phyloP scores from a whole-genome alignment of 805 yeast species.

The Yarrowia hollandica region DNA sequence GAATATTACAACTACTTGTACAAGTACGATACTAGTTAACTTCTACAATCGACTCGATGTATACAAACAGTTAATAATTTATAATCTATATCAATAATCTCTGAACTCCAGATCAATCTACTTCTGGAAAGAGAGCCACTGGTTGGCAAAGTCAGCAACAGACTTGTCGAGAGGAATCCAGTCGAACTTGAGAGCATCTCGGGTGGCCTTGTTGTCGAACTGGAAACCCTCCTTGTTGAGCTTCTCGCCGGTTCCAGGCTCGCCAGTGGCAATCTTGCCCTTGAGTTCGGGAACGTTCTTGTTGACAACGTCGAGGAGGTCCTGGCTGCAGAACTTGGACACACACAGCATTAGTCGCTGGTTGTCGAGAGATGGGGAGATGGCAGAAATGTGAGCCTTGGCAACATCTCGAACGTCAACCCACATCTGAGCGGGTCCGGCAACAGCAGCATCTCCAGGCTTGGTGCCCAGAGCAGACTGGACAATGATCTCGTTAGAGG shows the following conservation, averaged over 20 bases:
- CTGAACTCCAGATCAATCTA: too few species aligned
- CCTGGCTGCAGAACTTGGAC: conserved; percentile 32
- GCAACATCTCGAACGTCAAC: conserved; percentile 68
- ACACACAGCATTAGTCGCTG: conserved; percentile 35
- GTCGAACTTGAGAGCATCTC: not conserved
- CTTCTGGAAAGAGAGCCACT: conserved; percentile 9
- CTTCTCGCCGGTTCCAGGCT: not conserved
- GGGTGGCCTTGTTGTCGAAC: not conserved
- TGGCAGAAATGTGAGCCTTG: conserved; percentile 53
- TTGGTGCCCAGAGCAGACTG: not conserved
- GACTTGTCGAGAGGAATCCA: conserved; percentile 18
- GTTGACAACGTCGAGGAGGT: conserved; percentile 33
- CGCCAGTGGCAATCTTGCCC: conserved; percentile 5
- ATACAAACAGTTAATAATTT: too few species aligned
- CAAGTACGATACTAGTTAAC: too few species aligned
- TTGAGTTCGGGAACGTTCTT: conserved; percentile 5
- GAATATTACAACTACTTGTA: too few species aligned
- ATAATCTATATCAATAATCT: not conserved
- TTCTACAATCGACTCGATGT: too few species aligned
- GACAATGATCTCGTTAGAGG: conserved; percentile 38
- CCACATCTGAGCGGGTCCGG: conserved; percentile 33
- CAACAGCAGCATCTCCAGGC: not conserved
- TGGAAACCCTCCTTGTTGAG: not conserved
- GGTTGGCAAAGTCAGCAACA: not conserved
- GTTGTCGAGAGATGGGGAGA: conserved; percentile 38